Evolutionary conservation across 352 stramenopile species (phyloP), one percentile per base, ranked within the genome.

Genomic region (Plasmopara viticola): DNA sequence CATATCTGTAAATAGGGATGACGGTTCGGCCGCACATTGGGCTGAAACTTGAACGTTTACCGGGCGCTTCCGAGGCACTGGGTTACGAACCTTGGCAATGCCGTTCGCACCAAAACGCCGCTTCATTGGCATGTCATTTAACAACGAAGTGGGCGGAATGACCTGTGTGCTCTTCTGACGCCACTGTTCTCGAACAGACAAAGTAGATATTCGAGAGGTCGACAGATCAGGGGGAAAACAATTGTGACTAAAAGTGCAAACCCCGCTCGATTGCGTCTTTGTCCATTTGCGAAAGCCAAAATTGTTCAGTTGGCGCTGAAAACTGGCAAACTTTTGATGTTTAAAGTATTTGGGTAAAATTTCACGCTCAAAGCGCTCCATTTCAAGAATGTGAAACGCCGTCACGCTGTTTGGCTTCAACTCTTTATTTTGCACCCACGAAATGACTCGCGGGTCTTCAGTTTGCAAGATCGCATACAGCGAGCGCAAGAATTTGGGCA

Each of bases 331-430:
- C 53, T 90, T 95, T 42, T 75, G 72, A 59, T 97, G 88, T 52
- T 96, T 97, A 56, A 97, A 97, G 68, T 97, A 97, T 51, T 89
- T 86, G 15, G 90, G 87, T 14, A 97, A 66, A 25, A 97, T 72
- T 53, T 94, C 75, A 15, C 73, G 55, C 71, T 97, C 87, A 33
- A 97, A 87, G 53, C 76, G 72, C 0, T 67, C 51, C 65, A 85
- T 78, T 49, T 79, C 69, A 12, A 90, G 72, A 60, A 93, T 89
- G 51, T 89, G 75, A 57, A 93, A 91, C 25, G 79, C 75, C 45
- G 73, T 60, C 46, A 68, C 42, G 45, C 69, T 57, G 53, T 85
- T 82, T 10, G 78, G 68, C 64, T 70, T 74, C 29, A 90, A 70
- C 45, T 82, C 70, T 4, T 75, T 49, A 65, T 91, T 90, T 46